Percentiles rank a stretch among this genome's conserved stretches.
Evolutionary conservation across 257 asterid species (phyloP).

Genomic region (Solanum arcanum): DNA sequence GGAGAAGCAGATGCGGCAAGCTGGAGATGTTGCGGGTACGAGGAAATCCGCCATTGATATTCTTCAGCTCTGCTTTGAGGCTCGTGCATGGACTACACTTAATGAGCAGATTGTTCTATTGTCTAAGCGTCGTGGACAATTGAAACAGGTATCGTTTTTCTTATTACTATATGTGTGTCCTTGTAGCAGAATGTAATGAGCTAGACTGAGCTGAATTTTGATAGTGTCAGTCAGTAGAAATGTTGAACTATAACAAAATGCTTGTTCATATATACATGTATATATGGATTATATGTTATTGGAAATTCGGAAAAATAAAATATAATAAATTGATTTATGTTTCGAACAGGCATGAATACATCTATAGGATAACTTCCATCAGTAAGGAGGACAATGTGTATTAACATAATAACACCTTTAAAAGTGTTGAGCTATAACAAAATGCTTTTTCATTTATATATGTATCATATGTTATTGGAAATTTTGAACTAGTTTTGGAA

Average conservation of each 20-base stretch:
- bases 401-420: neutral
- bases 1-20: slow-evolving; percentile 92
- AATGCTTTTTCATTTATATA: neutral
- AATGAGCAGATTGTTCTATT: slow-evolving; percentile 77
- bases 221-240: neutral
- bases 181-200: neutral
- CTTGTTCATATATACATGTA: neutral
- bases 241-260: neutral
- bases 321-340: neutral
- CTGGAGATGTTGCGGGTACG: slow-evolving; percentile 77
- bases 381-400: neutral
- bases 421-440: neutral
- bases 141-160: slow-evolving; percentile 52
- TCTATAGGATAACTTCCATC: neutral
- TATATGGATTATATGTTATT: neutral
- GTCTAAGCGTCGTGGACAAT: slow-evolving; percentile 94
- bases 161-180: neutral
- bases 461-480: neutral
- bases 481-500: neutral
- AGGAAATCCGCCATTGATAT: slow-evolving; percentile 69
- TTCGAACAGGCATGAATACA: neutral
- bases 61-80: slow-evolving; percentile 73
- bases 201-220: neutral
- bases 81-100: slow-evolving; percentile 74
- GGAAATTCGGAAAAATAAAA: neutral